Evolutionary conservation across 2,329 filamentous ascomycete species (phyloP).

Genomic region (Aspergillus persii): DNA sequence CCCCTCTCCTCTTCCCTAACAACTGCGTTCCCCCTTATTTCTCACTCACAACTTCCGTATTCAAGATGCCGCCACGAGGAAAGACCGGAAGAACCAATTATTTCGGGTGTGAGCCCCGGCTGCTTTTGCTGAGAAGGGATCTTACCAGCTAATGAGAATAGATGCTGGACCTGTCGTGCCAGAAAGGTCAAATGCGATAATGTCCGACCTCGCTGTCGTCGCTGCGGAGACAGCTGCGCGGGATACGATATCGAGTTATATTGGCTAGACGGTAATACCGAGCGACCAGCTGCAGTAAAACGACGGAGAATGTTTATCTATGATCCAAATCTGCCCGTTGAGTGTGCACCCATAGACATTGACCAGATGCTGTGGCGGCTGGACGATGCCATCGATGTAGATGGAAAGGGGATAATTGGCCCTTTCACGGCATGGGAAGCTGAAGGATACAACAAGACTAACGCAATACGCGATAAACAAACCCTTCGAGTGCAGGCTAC

Average conservation of each 20-base stretch:
- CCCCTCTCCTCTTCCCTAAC: no score
- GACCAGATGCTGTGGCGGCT: not conserved
- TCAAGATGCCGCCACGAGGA: not conserved
- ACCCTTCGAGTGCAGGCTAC: no score
- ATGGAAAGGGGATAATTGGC: not conserved
- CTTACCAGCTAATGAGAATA: not conserved
- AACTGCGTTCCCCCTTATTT: no score
- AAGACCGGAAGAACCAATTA: constrained; percentile 3
- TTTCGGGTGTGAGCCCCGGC: not conserved
- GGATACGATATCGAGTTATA: constrained; percentile 7
- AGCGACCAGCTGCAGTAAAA: constrained; percentile 3
- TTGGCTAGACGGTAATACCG: not conserved
- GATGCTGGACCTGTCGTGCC: constrained; percentile 9
- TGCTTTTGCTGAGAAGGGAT: constrained; percentile 3
- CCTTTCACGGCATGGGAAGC: not conserved
- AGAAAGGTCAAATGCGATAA: constrained; percentile 10
- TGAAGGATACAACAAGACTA: not conserved
- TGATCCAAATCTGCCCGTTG: not conserved
- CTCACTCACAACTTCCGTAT: not conserved
- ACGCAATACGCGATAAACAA: no score
- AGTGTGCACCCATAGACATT: not conserved
- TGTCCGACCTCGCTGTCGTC: constrained; percentile 1
- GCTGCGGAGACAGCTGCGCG: constrained; percentile 7
- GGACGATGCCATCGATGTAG: not conserved
- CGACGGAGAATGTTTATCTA: not conserved